phyloP scores from a whole-genome alignment of 2,329 filamentous ascomycete genomes.

The Knoxdaviesia capensis region DNA sequence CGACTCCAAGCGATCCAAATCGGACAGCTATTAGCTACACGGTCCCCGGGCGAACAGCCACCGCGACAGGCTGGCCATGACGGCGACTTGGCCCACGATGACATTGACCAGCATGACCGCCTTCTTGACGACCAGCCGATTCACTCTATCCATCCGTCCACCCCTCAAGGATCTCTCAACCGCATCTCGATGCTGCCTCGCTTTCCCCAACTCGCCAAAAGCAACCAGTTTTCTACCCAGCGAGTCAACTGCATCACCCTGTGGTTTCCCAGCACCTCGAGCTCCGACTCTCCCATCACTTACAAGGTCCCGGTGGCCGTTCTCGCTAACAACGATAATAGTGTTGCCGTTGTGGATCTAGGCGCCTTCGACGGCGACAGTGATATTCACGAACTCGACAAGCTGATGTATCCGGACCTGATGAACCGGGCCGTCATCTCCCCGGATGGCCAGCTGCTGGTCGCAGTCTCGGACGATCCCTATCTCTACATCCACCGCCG shows the following conservation, averaged over 20 bases:
- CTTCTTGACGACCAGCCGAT: too few relatives aligned
- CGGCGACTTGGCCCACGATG: too few relatives aligned
- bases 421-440: conserved; percentile 94
- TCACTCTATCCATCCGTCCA: too few relatives aligned
- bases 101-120: too few relatives aligned
- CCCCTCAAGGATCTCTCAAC: too few relatives aligned
- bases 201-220: conserved; percentile 20
- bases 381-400: conserved; percentile 38
- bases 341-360: conserved; percentile 67
- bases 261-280: conserved; percentile 26
- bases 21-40: too few relatives aligned
- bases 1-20: too few relatives aligned
- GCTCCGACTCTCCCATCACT: conserved; percentile 7
- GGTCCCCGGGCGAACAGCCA: too few relatives aligned
- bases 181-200: too few relatives aligned
- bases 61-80: too few relatives aligned
- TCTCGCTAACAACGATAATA: conserved; percentile 80
- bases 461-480: conserved; percentile 75
- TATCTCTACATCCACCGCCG: conserved; percentile 67
- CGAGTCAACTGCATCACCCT: conserved; percentile 48
- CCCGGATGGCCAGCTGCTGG: conserved; percentile 60
- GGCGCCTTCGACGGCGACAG: conserved; percentile 29
- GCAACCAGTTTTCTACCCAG: conserved; percentile 33
- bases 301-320: conserved; percentile 41
- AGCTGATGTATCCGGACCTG: conserved; percentile 56